A percentile compares a stretch with the other conserved stretches of the same genome.
These are phyloP conservation scores for Cytospora chrysosperma DNA, from an alignment of 2,329 filamentous ascomycete species.

Conservation along the genomic window DNA sequence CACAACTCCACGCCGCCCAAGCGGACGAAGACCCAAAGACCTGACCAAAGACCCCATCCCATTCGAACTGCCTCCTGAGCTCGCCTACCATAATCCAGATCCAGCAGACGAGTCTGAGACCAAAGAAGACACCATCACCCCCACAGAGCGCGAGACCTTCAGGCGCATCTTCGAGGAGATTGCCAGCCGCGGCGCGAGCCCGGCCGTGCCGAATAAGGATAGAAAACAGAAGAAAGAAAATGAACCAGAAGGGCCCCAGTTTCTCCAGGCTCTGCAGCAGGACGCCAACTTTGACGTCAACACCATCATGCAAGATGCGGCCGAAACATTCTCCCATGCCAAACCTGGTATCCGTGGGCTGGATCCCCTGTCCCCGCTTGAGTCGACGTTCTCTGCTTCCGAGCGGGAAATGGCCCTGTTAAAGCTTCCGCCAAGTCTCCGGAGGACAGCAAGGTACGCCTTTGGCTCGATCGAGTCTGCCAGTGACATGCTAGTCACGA, in stretches of 20 bases:
- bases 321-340: slow-evolving; percentile 16
- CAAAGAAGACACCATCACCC: slow-evolving; percentile 53
- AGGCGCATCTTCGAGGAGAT: slow-evolving; percentile 60
- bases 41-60: slow-evolving; percentile 43
- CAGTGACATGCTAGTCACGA: slow-evolving; percentile 22
- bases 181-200: slow-evolving; percentile 33
- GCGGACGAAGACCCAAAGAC: slow-evolving; percentile 19
- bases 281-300: slow-evolving; percentile 26
- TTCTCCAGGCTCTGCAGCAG: slow-evolving; percentile 13
- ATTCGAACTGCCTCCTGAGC: slow-evolving; percentile 46
- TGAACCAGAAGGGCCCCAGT: slow-evolving; percentile 8
- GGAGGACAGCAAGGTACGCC: slow-evolving; percentile 39
- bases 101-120: slow-evolving; percentile 26
- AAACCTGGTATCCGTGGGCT: slow-evolving; percentile 17
- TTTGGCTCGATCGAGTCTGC: slow-evolving; percentile 34
- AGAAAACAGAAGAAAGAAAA: slow-evolving; percentile 14
- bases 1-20: slow-evolving; percentile 27
- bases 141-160: slow-evolving; percentile 49
- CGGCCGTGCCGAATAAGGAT: slow-evolving; percentile 29
- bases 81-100: slow-evolving; percentile 30
- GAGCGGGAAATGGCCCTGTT: slow-evolving; percentile 38
- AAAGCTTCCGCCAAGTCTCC: slow-evolving; percentile 42
- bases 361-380: slow-evolving; percentile 26
- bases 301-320: slow-evolving; percentile 32
- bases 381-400: slow-evolving; percentile 27